Percentiles rank a stretch among this genome's conserved stretches.
These are phyloP conservation scores for Cronartium ribicola DNA, from an alignment of 1,284 basidiomycete genomes.

Conservation along the genomic window DNA sequence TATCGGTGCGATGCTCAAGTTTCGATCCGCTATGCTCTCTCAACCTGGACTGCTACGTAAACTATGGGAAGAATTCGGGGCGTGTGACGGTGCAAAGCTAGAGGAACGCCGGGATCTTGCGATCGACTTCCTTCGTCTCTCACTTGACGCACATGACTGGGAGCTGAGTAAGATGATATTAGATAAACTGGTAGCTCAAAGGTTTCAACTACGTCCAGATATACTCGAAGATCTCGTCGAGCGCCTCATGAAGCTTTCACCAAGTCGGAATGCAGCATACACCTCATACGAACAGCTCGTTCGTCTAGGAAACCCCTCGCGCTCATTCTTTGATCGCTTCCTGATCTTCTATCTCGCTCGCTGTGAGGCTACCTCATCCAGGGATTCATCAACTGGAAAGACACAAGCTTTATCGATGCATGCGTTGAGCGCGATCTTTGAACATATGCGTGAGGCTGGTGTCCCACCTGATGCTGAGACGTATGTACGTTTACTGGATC, in stretches of 20 bases:
- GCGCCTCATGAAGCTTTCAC: not conserved
- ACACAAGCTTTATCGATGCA: constrained; percentile 49
- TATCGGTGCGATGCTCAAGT: not conserved
- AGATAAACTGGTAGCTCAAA: not conserved
- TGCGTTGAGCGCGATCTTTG: constrained; percentile 65
- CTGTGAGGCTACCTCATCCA: constrained; percentile 58
- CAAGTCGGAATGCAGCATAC: constrained; percentile 14
- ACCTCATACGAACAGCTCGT: constrained; percentile 9
- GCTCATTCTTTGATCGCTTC: constrained; percentile 33
- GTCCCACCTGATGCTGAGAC: constrained; percentile 61
- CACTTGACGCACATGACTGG: not conserved
- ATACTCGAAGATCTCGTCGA: constrained; percentile 6
- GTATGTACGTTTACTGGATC: constrained; percentile 67
- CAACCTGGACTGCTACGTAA: not conserved
- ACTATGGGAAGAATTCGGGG: not conserved
- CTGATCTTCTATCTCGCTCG: constrained; percentile 51
- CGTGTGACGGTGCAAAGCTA: not conserved
- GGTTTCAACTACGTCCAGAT: not conserved
- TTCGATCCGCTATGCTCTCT: not conserved
- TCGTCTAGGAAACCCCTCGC: constrained; percentile 10
- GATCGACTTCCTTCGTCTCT: not conserved
- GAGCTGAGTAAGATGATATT: not conserved
- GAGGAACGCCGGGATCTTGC: not conserved
- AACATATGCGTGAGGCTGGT: constrained; percentile 72
- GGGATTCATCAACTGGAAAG: constrained; percentile 57